Conservation (phyloP, 805 yeast genomes). For the Candida hungchunana region DNA sequence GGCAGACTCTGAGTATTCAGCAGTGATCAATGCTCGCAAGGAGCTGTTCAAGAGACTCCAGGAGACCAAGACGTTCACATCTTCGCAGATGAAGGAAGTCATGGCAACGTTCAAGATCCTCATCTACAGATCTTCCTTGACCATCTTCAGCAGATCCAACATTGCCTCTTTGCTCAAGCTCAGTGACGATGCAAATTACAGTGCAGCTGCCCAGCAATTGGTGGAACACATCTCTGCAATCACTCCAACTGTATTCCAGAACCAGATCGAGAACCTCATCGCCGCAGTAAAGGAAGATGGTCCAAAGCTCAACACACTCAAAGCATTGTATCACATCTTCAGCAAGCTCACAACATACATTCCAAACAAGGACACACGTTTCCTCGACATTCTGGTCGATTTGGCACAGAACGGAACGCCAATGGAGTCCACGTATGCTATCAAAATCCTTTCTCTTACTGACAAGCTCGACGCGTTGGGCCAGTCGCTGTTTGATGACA, state of each 20-base stretch:
- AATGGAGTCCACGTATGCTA: conserved; percentile 59
- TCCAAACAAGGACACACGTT: conserved; percentile 37
- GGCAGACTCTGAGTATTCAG: conserved; percentile 54
- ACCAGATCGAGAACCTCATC: conserved; percentile 50
- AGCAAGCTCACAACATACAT: conserved; percentile 45
- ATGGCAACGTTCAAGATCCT: conserved; percentile 51
- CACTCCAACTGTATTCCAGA: conserved; percentile 60
- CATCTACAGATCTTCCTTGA: conserved; percentile 55
- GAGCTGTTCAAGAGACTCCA: conserved; percentile 55
- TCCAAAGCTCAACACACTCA: conserved; percentile 36
- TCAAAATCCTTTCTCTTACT: conserved; percentile 51
- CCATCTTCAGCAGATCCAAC: conserved; percentile 63
- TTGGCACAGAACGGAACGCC: conserved; percentile 53
- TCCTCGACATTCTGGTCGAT: conserved; percentile 40
- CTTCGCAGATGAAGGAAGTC: conserved; percentile 43
- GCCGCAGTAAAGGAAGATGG: conserved; percentile 30
- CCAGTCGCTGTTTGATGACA: conserved; percentile 34
- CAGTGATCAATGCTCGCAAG: conserved; percentile 55
- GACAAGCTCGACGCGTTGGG: conserved; percentile 38
- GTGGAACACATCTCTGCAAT: conserved; percentile 55
- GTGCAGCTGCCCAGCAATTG: conserved; percentile 43
- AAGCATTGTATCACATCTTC: conserved; percentile 56
- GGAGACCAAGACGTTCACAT: conserved; percentile 42
- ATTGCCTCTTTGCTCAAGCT: conserved; percentile 48
- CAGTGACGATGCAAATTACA: conserved; percentile 29